Evolutionary conservation across 1,284 basidiomycete genomes (phyloP).

Genomic region (Lentinula novae-zelandiae): DNA sequence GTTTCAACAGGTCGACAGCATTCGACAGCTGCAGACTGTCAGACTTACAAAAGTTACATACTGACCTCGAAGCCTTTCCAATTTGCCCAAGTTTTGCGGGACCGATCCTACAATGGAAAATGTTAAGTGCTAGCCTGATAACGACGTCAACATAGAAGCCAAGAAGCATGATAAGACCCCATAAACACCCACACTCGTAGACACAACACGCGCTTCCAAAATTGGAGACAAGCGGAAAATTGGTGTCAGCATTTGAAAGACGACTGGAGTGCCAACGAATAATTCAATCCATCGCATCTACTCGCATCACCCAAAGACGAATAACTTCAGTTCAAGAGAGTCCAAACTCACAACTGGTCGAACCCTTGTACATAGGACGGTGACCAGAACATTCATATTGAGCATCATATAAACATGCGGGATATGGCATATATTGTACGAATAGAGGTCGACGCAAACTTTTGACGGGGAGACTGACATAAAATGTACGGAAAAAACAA

Average conservation of each 20-base stretch:
- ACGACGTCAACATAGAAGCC: background rate
- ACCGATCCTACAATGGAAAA: background rate
- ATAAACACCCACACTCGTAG: background rate
- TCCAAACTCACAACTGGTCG: too few species aligned
- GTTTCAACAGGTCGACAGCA: too few species aligned
- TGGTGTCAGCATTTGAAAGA: background rate
- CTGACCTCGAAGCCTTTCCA: background rate
- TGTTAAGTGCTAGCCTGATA: background rate
- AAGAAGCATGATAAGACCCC: background rate
- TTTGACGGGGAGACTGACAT: conserved; percentile 28
- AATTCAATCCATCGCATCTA: too few species aligned
- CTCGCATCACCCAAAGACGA: too few species aligned
- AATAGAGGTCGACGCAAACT: conserved; percentile 15
- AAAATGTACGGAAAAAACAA: conserved; percentile 28
- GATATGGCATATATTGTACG: conserved; percentile 19
- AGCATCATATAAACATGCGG: conserved; percentile 19
- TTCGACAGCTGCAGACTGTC: too few species aligned
- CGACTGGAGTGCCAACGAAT: too few species aligned
- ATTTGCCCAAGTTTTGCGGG: background rate
- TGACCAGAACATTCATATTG: conserved; percentile 6
- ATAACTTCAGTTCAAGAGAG: too few species aligned
- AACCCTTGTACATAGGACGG: too few species aligned
- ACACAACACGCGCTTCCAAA: background rate
- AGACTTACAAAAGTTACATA: too few species aligned
- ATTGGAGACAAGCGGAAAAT: background rate